Base-by-base conservation (phyloP, 2,329 filamentous ascomycete species). In the Colletotrichum sp. region DNA sequence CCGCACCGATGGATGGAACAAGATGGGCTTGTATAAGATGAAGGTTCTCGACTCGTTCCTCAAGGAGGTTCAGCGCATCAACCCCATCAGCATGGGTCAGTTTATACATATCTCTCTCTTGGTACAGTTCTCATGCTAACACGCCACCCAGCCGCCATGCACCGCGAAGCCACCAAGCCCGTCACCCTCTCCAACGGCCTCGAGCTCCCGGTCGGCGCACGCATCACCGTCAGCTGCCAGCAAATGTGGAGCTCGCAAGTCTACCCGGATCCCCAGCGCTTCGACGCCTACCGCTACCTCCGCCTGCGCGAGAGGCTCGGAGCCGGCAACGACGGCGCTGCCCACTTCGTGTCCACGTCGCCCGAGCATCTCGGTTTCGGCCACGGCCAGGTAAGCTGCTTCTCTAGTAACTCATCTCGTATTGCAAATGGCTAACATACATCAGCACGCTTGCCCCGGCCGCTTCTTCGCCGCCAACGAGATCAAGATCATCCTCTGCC, bases 391-490 rank as follows among this genome's bases (percentile, higher is more conserved):
- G 44, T 52, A 52, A 52, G n/a, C 4, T 3, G 12, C 6, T 52
- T 52, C 44, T 49, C 5, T 5, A 44, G 5, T 3, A 6, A n/a
- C 16, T 16, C 5, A 5, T 44, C 1, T 44, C 3, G 13, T 5
- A 18, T 49, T 10, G 9, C 3, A 49, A 6, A n/a, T 8, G 44
- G 44, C 44, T 52, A 52, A 52, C n/a, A 8, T 13, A 4, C n/a
- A 8, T 15, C n/a, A 78, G 26, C 83, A 85, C 71, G 82, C 85
- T 3, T 86, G 85, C 72, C 85, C 85, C 1, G 85, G 85, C 0
- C 78, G 85, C 7, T 86, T 85, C 77, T 86, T 85, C 79, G 84
- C 84, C 3, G 80, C 79, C 18, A 82, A 83, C 71, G 82, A 85
- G 78, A 80, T 86, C 26, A 86, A 86, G 80, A 78, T 85, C 24